These are phyloP conservation scores for Neopestalotiopsis rosae DNA, from an alignment of 2,329 filamentous ascomycete genomes.

Conservation along the genomic window DNA sequence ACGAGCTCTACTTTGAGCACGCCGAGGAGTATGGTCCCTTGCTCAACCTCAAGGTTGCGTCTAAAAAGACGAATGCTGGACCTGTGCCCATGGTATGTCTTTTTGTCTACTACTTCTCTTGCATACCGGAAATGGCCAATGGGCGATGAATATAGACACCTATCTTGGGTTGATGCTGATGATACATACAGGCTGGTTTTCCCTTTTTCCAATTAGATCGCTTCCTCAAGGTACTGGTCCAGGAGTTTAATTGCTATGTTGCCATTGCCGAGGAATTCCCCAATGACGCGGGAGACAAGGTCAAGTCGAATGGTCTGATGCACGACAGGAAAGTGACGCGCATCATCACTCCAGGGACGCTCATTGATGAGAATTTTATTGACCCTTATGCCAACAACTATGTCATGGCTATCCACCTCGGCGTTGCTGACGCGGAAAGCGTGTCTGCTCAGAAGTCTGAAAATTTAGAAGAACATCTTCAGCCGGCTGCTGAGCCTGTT, in stretches of 20 bases:
- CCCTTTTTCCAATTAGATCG: slow-evolving; percentile 91
- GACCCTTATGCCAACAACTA: slow-evolving; percentile 95
- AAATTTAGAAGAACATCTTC: slow-evolving; percentile 22
- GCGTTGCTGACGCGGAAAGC: slow-evolving; percentile 30
- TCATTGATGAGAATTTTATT: slow-evolving; percentile 98
- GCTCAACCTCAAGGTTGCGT: slow-evolving; percentile 84
- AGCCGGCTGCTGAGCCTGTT: slow-evolving; percentile 29
- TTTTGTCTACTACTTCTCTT: slow-evolving; percentile 9
- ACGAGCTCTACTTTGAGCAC: slow-evolving; percentile 97
- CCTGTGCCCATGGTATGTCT: slow-evolving; percentile 79
- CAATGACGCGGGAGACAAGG: slow-evolving; percentile 70
- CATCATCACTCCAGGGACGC: slow-evolving; percentile 90
- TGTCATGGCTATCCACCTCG: slow-evolving; percentile 77
- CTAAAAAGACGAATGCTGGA: slow-evolving; percentile 79
- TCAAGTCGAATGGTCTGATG: slow-evolving; percentile 78
- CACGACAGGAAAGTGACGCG: slow-evolving; percentile 86
- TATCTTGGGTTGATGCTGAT: neutral
- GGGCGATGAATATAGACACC: neutral
- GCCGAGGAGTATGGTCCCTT: slow-evolving; percentile 87
- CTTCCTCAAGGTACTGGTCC: slow-evolving; percentile 90
- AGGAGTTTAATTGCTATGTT: slow-evolving; percentile 89
- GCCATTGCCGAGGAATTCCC: slow-evolving; percentile 94
- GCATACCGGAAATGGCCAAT: neutral
- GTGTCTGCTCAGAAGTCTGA: neutral
- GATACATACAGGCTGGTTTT: slow-evolving; percentile 74